Base-by-base conservation (phyloP, 202 grass and related monocot genomes). In the Thinopyrum obtusiflorum region DNA sequence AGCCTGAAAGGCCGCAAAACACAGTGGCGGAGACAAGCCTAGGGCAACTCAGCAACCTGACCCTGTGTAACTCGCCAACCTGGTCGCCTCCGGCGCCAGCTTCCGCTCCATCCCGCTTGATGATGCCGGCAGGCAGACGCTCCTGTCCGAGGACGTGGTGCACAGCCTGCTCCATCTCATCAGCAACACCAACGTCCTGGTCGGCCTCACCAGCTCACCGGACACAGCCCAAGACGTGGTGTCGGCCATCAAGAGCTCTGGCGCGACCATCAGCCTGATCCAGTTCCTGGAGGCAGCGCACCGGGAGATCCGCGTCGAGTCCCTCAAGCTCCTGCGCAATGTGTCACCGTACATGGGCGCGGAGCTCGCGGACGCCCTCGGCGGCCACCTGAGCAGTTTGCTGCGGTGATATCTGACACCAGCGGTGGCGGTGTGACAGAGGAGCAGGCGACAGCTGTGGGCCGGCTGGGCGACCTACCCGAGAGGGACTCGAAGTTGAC, bases 201-300 rank as follows among this genome's bases (percentile, higher is more conserved):
- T 91, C 10, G 92, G 94, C 8, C 86, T 97, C 63, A 97, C 92
- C 40, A 84, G 75, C 55, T 91, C 92, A 44, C 71, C 84, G 2
- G 47, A 28, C 4, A 89, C 88, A 21, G 90, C 84, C 21, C 28
- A 81, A 24, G 29, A 91, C 68, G 68, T 97, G 32, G 94, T 91
- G 13, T 61, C 82, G 26, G 88, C 82, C 15, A 63, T 97, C 72
- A 94, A 79, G 67, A 94, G 90, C 90, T 97, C 94, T 46, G 94
- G 92, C 33, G 94, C 94, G 0, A 88, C 85, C 57, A 94, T 91
- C 83, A 92, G 94, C 81, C 70, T 97, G 17, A 80, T 92, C 82
- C 94, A 94, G 84, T 97, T 94, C 86, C 85, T 97, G 39, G 94
- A 94, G 73, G 94, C 94, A 1, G 65, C 87, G 28, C 90, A 97